These are phyloP conservation scores for Boletus bicolor DNA, from an alignment of 768 basidiomycete species.

Conservation along the genomic window DNA sequence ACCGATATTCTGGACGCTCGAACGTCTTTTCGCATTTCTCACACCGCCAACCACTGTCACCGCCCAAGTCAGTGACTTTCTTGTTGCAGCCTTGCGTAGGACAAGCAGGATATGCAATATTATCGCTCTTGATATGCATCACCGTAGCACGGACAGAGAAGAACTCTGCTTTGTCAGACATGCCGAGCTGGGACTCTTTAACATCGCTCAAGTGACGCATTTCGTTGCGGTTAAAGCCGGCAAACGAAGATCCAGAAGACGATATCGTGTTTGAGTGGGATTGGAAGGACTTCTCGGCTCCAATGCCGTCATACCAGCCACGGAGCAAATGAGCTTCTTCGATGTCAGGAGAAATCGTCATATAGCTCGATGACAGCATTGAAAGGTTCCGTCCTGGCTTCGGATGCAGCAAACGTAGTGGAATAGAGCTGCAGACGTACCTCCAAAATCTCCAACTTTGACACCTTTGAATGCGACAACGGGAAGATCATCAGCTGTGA, in stretches of 20 bases:
- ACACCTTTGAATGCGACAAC: slow-evolving; percentile 94
- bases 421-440: slow-evolving; percentile 33
- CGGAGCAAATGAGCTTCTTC: slow-evolving; percentile 80
- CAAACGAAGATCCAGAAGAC: slow-evolving; percentile 36
- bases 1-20: slow-evolving; percentile 79
- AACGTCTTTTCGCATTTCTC: slow-evolving; percentile 85
- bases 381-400: slow-evolving; percentile 74
- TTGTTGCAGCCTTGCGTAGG: slow-evolving; percentile 78
- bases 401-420: slow-evolving; percentile 7
- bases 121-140: slow-evolving; percentile 82
- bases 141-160: slow-evolving; percentile 82
- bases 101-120: slow-evolving; percentile 87
- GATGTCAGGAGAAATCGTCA: slow-evolving; percentile 90
- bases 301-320: slow-evolving; percentile 88
- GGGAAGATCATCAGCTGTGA: slow-evolving; percentile 52
- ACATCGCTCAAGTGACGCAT: slow-evolving; percentile 73
- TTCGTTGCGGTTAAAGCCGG: slow-evolving; percentile 66
- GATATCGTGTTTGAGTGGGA: slow-evolving; percentile 54
- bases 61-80: slow-evolving; percentile 72
- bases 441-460: slow-evolving; percentile 89
- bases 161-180: slow-evolving; percentile 72
- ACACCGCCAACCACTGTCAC: slow-evolving; percentile 76
- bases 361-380: slow-evolving; percentile 74
- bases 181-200: slow-evolving; percentile 72
- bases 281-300: slow-evolving; percentile 62